phyloP scores from a whole-genome alignment of 148 eudicot genomes.

The Cornus florida region DNA sequence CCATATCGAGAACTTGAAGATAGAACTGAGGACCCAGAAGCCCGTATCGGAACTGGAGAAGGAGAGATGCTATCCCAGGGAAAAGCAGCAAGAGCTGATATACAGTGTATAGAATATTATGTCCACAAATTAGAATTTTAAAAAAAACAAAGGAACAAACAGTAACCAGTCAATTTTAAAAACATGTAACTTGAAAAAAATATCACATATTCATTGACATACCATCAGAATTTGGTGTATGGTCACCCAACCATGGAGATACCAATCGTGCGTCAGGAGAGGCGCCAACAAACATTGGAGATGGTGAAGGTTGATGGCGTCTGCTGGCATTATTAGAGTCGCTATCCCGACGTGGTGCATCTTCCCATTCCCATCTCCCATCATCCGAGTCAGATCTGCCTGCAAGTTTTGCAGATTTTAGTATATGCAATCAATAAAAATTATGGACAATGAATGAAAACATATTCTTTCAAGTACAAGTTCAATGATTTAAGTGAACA shows the following conservation, averaged over 20 bases:
- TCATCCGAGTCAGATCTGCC: conserved; percentile 97
- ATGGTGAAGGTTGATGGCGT: conserved; percentile 69
- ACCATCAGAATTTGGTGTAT: conserved; percentile 70
- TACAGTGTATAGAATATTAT: background rate
- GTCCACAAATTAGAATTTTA: conserved; percentile 1
- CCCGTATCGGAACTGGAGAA: conserved; percentile 87
- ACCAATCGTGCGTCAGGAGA: conserved; percentile 96
- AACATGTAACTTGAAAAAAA: background rate
- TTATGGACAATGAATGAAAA: background rate
- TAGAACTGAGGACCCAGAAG: conserved; percentile 77
- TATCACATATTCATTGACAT: conserved; percentile 5
- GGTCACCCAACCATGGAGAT: conserved; percentile 84
- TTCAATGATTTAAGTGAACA: background rate
- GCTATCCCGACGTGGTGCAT: conserved; percentile 72
- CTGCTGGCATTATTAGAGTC: conserved; percentile 48
- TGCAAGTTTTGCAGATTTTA: conserved; percentile 25
- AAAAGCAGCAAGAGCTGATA: conserved; percentile 58
- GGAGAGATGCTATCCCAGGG: conserved; percentile 92
- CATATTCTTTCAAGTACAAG: background rate
- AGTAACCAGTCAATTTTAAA: background rate
- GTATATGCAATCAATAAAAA: background rate
- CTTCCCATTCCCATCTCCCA: conserved; percentile 98
- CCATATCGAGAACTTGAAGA: conserved; percentile 66
- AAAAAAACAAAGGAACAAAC: background rate
- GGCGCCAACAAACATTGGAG: conserved; percentile 85